Evolutionary conservation across 257 asterid species (phyloP), one percentile per base, ranked within the genome.

Genomic region (Cruciata laevipes): DNA sequence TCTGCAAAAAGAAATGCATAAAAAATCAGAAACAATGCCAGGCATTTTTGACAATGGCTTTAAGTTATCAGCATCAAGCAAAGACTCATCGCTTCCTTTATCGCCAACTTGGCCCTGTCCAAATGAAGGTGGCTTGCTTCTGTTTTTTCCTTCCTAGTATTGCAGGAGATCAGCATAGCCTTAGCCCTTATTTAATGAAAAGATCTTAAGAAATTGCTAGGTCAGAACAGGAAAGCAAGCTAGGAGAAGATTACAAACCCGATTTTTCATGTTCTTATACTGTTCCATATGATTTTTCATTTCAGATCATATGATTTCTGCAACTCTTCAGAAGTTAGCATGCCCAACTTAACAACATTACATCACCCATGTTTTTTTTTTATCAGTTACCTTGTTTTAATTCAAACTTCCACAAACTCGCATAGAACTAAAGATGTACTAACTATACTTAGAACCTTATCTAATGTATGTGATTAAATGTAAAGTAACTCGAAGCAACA

Each of bases 271-370:
- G 65, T 80, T 82, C 69, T 80, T 81, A 35, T 83, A 80, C 63
- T 72, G 83, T 71, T 83, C 75, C 81, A 81, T 78, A 33, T 96
- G 95, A 93, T 76, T 88, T n/a, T n/a, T n/a, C n/a, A n/a, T n/a
- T n/a, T n/a, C n/a, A n/a, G 90, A 71, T 88, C 96, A 53, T 81
- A 88, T 57, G 97, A 83, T 73, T 85, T 93, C 67, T 86, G 96
- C 86, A 93, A 73, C 87, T 88, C 95, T 61, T 81, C 87, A 30
- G 47, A 68, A 59, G 67, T 42, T 65, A 57, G 37, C 31, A 66
- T 9, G 55, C 55, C 21, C 4, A 49, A n/a, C n/a, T n/a, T n/a
- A n/a, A n/a, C n/a, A n/a, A n/a, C n/a, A n/a, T n/a, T n/a, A n/a
- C n/a, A n/a, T n/a, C n/a, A n/a, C n/a, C n/a, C n/a, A n/a, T n/a